Evolutionary conservation across 345 rosid species (phyloP).

Genomic region (Salix caprea): DNA sequence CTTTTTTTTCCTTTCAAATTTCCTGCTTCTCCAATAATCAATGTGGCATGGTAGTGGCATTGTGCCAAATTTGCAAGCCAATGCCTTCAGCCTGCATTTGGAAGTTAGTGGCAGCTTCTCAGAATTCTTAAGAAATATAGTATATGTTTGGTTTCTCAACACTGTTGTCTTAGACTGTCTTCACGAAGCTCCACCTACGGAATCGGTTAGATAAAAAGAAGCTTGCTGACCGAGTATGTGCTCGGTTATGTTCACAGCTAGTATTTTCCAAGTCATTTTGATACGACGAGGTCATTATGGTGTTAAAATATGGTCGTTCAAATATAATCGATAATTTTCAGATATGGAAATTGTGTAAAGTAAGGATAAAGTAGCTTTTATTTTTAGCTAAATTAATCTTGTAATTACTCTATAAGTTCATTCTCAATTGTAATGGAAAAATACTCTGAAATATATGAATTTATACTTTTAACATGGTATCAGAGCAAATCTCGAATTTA

Average conservation of each 20-base stretch:
- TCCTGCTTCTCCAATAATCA: constrained; percentile 16
- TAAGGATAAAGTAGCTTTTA: no score
- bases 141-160: background rate
- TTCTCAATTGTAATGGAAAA: no score
- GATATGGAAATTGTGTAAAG: no score
- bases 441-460: no score
- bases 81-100: constrained; percentile 9
- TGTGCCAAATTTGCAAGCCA: constrained; percentile 15
- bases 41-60: background rate
- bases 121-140: background rate
- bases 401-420: no score
- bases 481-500: no score
- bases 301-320: no score
- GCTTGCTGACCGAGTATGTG: background rate
- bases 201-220: background rate
- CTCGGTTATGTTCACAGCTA: background rate
- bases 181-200: background rate
- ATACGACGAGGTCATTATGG: background rate
- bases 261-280: background rate
- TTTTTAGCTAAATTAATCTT: no score
- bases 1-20: background rate
- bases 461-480: no score
- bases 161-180: background rate
- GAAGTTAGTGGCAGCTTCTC: constrained; percentile 13
- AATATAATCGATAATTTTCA: no score